Conservation (phyloP, 1,284 basidiomycete species). For the Rhodotorula sp. region DNA sequence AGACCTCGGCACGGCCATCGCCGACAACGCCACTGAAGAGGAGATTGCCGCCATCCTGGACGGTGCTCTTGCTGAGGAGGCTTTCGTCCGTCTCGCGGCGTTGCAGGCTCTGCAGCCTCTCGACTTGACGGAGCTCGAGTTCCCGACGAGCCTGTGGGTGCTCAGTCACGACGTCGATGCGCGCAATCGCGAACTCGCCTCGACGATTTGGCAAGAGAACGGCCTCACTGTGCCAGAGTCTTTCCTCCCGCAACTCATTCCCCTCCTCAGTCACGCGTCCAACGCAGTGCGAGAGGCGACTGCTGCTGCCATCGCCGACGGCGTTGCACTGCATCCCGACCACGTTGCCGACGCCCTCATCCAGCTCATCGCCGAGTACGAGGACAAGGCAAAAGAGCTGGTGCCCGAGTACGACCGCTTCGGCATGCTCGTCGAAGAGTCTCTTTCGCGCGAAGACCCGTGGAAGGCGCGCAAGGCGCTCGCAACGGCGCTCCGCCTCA, state of each 20-base stretch:
- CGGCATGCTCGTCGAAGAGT: conserved; percentile 89
- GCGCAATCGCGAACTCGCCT: conserved; percentile 80
- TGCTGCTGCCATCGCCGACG: conserved; percentile 74
- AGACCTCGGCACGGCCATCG: conserved; percentile 79
- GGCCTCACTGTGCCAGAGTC: conserved; percentile 79
- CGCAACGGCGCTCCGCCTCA: conserved; percentile 65
- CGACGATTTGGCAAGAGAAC: conserved; percentile 92
- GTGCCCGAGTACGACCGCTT: conserved; percentile 66
- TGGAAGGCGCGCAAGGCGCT: conserved; percentile 81
- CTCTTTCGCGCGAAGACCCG: conserved; percentile 86
- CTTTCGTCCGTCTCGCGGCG: conserved; percentile 81
- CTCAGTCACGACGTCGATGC: conserved; percentile 89
- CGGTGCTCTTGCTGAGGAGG: conserved; percentile 81
- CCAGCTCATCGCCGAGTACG: conserved; percentile 69
- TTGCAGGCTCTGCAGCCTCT: conserved; percentile 90
- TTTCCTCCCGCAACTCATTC: conserved; percentile 64
- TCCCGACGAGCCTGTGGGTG: conserved; percentile 85
- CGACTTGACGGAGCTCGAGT: conserved; percentile 91
- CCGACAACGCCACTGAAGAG: conserved; percentile 60
- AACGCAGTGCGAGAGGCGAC: conserved; percentile 73
- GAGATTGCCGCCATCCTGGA: conserved; percentile 69
- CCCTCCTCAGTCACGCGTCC: conserved; percentile 79
- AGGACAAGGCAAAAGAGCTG: conserved; percentile 81
- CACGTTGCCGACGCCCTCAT: conserved; percentile 58
- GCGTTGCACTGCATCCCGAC: conserved; percentile 70